These are phyloP conservation scores for Aspergillus sojae DNA, from an alignment of 2,329 filamentous ascomycete genomes.

Conservation along the genomic window DNA sequence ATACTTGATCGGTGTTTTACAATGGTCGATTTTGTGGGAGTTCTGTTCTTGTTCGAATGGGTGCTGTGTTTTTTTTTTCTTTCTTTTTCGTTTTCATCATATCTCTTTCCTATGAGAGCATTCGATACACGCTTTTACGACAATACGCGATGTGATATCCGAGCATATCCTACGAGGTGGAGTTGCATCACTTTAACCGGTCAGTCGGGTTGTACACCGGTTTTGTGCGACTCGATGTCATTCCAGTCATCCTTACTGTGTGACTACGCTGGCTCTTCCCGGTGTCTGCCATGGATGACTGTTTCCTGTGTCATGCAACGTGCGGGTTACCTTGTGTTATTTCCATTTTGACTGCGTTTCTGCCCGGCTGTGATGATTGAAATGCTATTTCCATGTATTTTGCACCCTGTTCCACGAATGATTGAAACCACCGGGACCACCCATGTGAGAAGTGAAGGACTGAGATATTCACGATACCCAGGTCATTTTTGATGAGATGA, in stretches of 20 bases:
- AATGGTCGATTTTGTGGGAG: background rate
- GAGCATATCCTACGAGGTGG: conserved; percentile 9
- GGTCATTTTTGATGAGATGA: background rate
- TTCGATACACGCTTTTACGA: conserved; percentile 3
- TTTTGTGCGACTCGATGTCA: conserved; percentile 10
- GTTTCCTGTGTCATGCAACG: background rate
- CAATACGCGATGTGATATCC: background rate
- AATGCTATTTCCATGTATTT: background rate
- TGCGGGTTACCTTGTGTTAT: background rate
- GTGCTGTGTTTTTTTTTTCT: background rate
- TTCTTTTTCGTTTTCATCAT: background rate
- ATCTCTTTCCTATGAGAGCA: background rate
- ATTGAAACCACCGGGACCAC: background rate
- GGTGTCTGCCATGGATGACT: background rate
- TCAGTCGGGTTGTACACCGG: conserved; percentile 10
- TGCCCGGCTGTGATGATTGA: background rate
- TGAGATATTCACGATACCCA: conserved; percentile 4
- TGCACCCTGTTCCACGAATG: background rate
- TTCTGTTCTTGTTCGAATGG: background rate
- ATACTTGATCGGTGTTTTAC: background rate
- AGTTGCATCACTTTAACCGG: conserved; percentile 10
- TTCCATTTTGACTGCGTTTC: background rate
- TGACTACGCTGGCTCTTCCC: background rate
- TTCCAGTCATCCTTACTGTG: background rate
- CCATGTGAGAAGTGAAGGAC: background rate